Evolutionary conservation across 768 basidiomycete genomes (phyloP).

Genomic region (Trametes sanguinea): DNA sequence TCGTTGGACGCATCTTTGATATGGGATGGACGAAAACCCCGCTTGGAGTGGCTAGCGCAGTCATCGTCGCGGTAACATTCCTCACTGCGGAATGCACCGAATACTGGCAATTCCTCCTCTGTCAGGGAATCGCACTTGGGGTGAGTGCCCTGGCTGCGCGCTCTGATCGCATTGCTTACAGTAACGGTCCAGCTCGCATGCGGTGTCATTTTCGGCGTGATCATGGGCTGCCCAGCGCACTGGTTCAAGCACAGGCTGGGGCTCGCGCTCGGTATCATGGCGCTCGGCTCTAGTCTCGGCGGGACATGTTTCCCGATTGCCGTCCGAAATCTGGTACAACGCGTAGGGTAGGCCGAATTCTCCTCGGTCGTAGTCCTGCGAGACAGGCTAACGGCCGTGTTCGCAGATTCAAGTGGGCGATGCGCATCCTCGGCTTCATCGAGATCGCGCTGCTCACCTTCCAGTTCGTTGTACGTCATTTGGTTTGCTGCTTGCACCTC

Average conservation of each 20-base stretch:
- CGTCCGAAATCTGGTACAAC: conserved; percentile 53
- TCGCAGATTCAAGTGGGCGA: conserved; percentile 64
- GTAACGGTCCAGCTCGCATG: conserved; percentile 27
- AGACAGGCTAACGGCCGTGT: neutral
- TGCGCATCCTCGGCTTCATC: conserved; percentile 69
- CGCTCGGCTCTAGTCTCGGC: conserved; percentile 68
- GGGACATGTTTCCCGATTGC: conserved; percentile 69
- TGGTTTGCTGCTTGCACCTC: too few relatives aligned
- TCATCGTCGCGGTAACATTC: conserved; percentile 59
- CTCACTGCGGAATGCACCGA: conserved; percentile 68
- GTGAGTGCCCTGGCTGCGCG: conserved; percentile 39
- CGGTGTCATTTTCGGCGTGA: conserved; percentile 65
- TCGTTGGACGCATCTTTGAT: conserved; percentile 73
- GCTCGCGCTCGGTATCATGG: conserved; percentile 60
- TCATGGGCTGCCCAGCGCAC: conserved; percentile 61
- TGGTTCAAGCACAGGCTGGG: conserved; percentile 69
- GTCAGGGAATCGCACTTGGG: conserved; percentile 69
- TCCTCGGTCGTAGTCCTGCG: neutral
- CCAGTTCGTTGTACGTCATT: conserved; percentile 26
- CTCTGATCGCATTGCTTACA: neutral
- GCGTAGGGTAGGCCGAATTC: conserved; percentile 51
- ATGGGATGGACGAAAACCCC: conserved; percentile 63
- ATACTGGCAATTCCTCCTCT: conserved; percentile 80
- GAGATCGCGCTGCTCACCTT: conserved; percentile 46
- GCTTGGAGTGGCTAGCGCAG: conserved; percentile 46